Percentiles rank a stretch among this genome's conserved stretches.
Evolutionary conservation across 2,329 filamentous ascomycete genomes (phyloP).

Genomic region (Aspergillus ochraceoroseus): DNA sequence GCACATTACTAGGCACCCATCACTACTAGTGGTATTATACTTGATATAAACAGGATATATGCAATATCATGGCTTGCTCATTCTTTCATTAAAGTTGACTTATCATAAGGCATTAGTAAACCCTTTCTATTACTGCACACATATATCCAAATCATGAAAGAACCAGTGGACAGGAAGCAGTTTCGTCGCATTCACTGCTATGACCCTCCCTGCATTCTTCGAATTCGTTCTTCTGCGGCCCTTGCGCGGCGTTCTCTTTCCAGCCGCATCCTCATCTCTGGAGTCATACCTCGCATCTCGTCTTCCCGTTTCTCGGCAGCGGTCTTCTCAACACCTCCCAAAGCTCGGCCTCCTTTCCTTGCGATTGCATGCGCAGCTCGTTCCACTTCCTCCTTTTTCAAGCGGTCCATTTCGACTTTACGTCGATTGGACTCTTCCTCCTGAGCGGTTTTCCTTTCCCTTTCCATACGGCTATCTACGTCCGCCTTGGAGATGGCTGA

Average conservation of each 20-base stretch:
- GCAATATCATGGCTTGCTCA: neutral
- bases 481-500: constrained; percentile 65
- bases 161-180: too few species aligned
- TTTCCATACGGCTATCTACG: constrained; percentile 62
- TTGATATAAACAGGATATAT: too few species aligned
- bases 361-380: constrained; percentile 42
- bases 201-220: constrained; percentile 53
- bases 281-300: constrained; percentile 75
- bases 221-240: constrained; percentile 83
- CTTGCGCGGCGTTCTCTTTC: constrained; percentile 86
- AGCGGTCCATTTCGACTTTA: constrained; percentile 66
- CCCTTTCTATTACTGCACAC: too few species aligned
- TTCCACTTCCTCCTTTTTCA: constrained; percentile 59
- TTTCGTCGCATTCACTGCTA: neutral
- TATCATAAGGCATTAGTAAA: constrained; percentile 3
- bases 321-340: constrained; percentile 63
- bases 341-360: constrained; percentile 52
- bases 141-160: neutral
- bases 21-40: too few species aligned
- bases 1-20: too few species aligned
- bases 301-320: constrained; percentile 77
- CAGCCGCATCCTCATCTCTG: constrained; percentile 76
- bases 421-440: constrained; percentile 66
- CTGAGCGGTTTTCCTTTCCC: constrained; percentile 65
- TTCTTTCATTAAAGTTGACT: constrained; percentile 1